phyloP scores from a whole-genome alignment of 176 grass and related monocot genomes.

The Bothriochloa decipiens region DNA sequence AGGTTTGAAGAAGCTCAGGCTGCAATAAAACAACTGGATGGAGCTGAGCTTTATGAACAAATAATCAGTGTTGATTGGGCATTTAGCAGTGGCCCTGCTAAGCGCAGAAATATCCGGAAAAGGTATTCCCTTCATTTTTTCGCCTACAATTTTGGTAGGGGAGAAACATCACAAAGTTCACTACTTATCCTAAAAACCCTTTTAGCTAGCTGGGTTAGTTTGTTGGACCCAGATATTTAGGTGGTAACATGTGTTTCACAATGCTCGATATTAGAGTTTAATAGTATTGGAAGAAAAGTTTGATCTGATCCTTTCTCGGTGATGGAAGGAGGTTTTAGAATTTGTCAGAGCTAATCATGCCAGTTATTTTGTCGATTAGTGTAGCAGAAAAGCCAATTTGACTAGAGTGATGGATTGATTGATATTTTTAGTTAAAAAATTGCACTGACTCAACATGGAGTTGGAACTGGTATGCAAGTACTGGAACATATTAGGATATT shows the following conservation, averaged over 20 bases:
- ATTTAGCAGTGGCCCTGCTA: constrained; percentile 69
- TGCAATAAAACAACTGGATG: constrained; percentile 70
- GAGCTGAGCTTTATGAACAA: constrained; percentile 52
- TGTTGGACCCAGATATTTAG: not conserved
- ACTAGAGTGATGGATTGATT: not conserved
- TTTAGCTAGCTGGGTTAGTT: not conserved
- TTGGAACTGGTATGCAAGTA: not conserved
- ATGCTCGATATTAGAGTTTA: not conserved
- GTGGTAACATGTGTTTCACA: not conserved
- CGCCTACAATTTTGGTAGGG: not conserved
- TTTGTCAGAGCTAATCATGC: not conserved
- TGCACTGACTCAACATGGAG: not conserved
- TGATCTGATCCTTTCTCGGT: not conserved
- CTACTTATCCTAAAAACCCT: too few relatives aligned
- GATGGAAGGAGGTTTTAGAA: constrained; percentile 1
- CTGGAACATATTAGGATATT: not conserved
- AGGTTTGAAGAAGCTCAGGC: constrained; percentile 60
- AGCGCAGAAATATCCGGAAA: constrained; percentile 48
- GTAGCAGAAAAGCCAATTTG: not conserved
- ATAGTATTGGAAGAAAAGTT: not conserved
- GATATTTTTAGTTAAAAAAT: not conserved
- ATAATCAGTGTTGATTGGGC: constrained; percentile 72
- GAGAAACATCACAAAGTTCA: not conserved
- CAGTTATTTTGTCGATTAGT: not conserved
- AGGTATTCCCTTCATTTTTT: constrained; percentile 31